Conservation (phyloP, 805 yeast species). For the Kazachstania kunashirensis region DNA sequence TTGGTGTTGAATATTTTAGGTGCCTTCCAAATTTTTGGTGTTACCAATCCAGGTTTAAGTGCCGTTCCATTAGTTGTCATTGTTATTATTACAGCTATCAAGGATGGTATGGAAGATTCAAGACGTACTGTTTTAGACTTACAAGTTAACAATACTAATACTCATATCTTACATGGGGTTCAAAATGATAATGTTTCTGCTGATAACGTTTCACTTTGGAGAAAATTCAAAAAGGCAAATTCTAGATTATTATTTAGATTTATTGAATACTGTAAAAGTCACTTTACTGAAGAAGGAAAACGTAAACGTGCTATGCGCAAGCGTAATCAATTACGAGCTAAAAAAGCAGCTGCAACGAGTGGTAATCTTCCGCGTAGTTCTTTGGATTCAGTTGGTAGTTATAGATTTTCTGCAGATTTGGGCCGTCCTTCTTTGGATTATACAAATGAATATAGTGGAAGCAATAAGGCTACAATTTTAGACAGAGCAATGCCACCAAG, state of each 20-base stretch:
- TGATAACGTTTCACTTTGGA: constrained; percentile 59
- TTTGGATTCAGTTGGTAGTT: constrained; percentile 30
- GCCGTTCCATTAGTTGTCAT: constrained; percentile 75
- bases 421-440: constrained; percentile 30
- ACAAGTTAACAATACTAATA: constrained; percentile 65
- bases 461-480: constrained; percentile 47
- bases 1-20: constrained; percentile 71
- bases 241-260: constrained; percentile 25
- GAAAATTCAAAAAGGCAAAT: constrained; percentile 52
- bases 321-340: constrained; percentile 23
- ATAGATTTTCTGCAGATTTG: constrained; percentile 24
- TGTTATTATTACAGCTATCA: constrained; percentile 62
- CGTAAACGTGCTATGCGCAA: constrained; percentile 29
- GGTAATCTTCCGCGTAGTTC: constrained; percentile 31
- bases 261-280: constrained; percentile 20
- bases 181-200: constrained; percentile 52
- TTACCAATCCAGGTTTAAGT: constrained; percentile 63
- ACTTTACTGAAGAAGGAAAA: constrained; percentile 30
- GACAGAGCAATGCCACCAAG: constrained; percentile 43
- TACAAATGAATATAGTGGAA: constrained; percentile 47
- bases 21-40: constrained; percentile 68
- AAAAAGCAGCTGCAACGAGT: constrained; percentile 17
- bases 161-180: constrained; percentile 51
- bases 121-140: constrained; percentile 61
- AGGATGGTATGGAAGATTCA: constrained; percentile 76